A percentile compares a stretch with the other conserved stretches of the same genome.
Conservation (phyloP, 768 basidiomycete species). For the Boletus bicolor region DNA sequence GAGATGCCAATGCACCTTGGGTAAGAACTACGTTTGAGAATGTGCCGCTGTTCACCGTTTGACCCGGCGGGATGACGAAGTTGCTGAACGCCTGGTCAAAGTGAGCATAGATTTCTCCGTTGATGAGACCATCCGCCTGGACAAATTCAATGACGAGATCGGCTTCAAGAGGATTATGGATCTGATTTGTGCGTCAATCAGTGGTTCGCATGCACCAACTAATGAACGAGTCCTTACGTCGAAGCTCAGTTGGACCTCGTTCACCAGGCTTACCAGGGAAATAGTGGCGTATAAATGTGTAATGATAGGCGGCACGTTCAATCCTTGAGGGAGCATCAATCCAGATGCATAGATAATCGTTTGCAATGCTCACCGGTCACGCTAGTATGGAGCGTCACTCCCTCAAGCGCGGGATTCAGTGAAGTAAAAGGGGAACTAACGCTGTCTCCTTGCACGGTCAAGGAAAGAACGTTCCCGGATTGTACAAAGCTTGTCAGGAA, state of each 20-base stretch:
- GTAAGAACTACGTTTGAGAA: constrained; percentile 57
- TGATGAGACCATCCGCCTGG: constrained; percentile 52
- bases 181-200: constrained; percentile 25
- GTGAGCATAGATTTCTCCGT: constrained; percentile 53
- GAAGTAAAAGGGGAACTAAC: constrained; percentile 61
- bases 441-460: constrained; percentile 59
- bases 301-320: constrained; percentile 56
- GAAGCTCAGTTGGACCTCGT: constrained; percentile 52
- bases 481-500: constrained; percentile 64
- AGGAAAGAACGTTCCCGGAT: constrained; percentile 42
- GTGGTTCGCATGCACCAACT: not conserved
- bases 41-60: constrained; percentile 58
- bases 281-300: constrained; percentile 55
- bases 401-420: constrained; percentile 51
- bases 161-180: constrained; percentile 56
- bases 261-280: constrained; percentile 43
- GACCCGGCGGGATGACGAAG: constrained; percentile 55
- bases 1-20: constrained; percentile 53
- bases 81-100: constrained; percentile 53
- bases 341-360: not conserved
- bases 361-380: constrained; percentile 40
- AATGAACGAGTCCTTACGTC: constrained; percentile 39
- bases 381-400: constrained; percentile 47
- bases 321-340: constrained; percentile 22
- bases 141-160: constrained; percentile 55